Conservation (phyloP, 2,329 filamentous ascomycete species). For the Onygenales sp. region DNA sequence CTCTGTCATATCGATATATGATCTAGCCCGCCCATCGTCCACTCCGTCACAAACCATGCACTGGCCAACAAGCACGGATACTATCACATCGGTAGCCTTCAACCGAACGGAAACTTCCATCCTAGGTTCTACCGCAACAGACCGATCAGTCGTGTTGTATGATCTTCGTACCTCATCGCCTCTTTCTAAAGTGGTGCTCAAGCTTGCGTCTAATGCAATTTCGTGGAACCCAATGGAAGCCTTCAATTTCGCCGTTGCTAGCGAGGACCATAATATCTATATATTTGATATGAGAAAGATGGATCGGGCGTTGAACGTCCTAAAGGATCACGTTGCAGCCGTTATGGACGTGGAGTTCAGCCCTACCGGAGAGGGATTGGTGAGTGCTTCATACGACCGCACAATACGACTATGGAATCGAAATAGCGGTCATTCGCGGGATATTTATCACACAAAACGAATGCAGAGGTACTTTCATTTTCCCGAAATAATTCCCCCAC, state of each 20-base stretch:
- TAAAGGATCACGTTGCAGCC: conserved; percentile 82
- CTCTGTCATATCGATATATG: conserved; percentile 76
- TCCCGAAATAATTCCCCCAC: neutral
- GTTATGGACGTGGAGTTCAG: conserved; percentile 97
- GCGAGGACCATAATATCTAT: conserved; percentile 88
- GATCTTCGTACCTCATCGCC: conserved; percentile 82
- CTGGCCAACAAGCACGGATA: conserved; percentile 85
- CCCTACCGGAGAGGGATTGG: conserved; percentile 86
- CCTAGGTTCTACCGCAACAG: conserved; percentile 72
- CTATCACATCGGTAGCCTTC: conserved; percentile 78
- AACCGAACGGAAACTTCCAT: conserved; percentile 93
- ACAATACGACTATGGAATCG: conserved; percentile 80
- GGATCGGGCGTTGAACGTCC: conserved; percentile 74
- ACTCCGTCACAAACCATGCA: conserved; percentile 71
- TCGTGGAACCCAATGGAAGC: conserved; percentile 96
- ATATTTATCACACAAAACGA: conserved; percentile 94
- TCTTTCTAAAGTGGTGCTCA: conserved; percentile 69
- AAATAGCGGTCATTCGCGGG: conserved; percentile 71
- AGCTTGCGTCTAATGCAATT: conserved; percentile 72
- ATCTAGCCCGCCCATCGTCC: conserved; percentile 66
- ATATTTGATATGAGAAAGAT: conserved; percentile 94
- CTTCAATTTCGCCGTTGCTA: conserved; percentile 88
- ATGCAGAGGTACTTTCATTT: conserved; percentile 59
- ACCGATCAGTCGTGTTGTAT: conserved; percentile 81
- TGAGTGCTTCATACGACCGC: conserved; percentile 80